phyloP scores from a whole-genome alignment of 2,329 filamentous ascomycete species.

The Aureobasidium sp. region DNA sequence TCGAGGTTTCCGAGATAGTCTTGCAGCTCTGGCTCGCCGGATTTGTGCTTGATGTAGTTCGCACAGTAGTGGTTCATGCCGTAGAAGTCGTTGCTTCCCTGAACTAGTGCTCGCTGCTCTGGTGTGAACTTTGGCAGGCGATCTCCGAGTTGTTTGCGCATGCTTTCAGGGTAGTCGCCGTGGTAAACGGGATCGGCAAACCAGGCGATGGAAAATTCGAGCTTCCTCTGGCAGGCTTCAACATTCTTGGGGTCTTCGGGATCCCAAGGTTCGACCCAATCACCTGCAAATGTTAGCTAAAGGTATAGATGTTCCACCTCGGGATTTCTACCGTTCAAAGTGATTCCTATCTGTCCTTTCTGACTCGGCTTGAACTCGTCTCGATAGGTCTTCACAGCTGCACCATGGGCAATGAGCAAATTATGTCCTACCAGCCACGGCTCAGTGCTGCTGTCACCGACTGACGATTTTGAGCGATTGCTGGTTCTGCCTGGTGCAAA shows the following conservation, averaged over 20 bases:
- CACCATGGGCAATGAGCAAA: slow-evolving; percentile 68
- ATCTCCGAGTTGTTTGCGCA: slow-evolving; percentile 29
- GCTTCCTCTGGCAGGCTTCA: slow-evolving; percentile 68
- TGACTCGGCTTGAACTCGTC: slow-evolving; percentile 68
- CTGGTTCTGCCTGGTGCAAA: slow-evolving; percentile 79
- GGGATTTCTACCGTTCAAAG: slow-evolving; percentile 58
- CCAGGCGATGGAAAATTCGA: slow-evolving; percentile 83
- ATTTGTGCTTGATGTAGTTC: slow-evolving; percentile 72
- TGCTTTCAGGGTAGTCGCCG: slow-evolving; percentile 44
- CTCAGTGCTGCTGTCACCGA: slow-evolving; percentile 68
- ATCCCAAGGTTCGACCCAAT: slow-evolving; percentile 73
- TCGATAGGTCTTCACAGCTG: slow-evolving; percentile 73
- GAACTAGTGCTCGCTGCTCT: slow-evolving; percentile 26
- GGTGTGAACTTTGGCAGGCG: slow-evolving; percentile 28
- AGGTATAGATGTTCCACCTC: neutral
- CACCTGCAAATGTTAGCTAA: slow-evolving; percentile 41
- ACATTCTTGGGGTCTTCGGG: slow-evolving; percentile 64
- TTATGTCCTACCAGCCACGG: slow-evolving; percentile 79
- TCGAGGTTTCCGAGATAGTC: slow-evolving; percentile 74
- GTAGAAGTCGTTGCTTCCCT: slow-evolving; percentile 28
- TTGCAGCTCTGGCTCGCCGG: slow-evolving; percentile 49
- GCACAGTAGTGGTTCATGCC: slow-evolving; percentile 62
- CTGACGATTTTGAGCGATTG: slow-evolving; percentile 60
- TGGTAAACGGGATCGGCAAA: slow-evolving; percentile 83
- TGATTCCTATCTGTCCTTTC: slow-evolving; percentile 77